phyloP scores from a whole-genome alignment of 2,329 filamentous ascomycete species.

The Ophiosphaerella herpotricha region DNA sequence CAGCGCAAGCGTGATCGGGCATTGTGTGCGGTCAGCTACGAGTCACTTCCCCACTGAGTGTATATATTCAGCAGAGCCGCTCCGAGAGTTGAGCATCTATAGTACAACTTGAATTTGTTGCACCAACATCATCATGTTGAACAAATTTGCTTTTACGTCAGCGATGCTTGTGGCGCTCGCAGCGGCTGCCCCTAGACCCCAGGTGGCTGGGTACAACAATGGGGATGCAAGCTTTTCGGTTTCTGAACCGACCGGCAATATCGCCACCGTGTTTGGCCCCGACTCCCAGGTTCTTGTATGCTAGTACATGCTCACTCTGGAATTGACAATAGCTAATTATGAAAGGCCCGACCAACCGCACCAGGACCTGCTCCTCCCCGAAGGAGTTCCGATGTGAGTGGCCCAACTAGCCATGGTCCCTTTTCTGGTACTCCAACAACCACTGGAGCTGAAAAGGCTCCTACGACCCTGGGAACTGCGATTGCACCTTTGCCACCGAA shows the following conservation, averaged over 20 bases:
- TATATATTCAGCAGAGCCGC: conserved; percentile 17
- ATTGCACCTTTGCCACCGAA: conserved; percentile 64
- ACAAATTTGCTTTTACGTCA: conserved; percentile 39
- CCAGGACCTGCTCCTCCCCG: conserved; percentile 49
- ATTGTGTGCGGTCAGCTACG: conserved; percentile 12
- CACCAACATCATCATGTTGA: conserved; percentile 42
- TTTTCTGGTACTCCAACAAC: conserved; percentile 70
- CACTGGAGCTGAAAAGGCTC: conserved; percentile 68
- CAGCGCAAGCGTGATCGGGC: conserved; percentile 9
- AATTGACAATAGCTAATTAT: neutral
- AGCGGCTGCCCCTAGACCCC: conserved; percentile 46
- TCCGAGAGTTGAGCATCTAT: neutral
- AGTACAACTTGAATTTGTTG: conserved; percentile 10
- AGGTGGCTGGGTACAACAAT: conserved; percentile 52
- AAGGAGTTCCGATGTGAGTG: conserved; percentile 56
- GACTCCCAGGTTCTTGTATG: conserved; percentile 51
- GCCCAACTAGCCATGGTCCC: conserved; percentile 70
- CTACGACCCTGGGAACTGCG: conserved; percentile 58
- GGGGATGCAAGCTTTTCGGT: conserved; percentile 51
- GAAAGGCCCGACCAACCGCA: conserved; percentile 25
- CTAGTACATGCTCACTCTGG: conserved; percentile 11
- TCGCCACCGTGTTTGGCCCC: conserved; percentile 51
- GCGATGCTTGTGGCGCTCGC: conserved; percentile 43
- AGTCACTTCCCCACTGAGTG: neutral
- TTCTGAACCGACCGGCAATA: conserved; percentile 34